Conservation (phyloP, 257 asterid species). For the Gynochthodes officinalis region DNA sequence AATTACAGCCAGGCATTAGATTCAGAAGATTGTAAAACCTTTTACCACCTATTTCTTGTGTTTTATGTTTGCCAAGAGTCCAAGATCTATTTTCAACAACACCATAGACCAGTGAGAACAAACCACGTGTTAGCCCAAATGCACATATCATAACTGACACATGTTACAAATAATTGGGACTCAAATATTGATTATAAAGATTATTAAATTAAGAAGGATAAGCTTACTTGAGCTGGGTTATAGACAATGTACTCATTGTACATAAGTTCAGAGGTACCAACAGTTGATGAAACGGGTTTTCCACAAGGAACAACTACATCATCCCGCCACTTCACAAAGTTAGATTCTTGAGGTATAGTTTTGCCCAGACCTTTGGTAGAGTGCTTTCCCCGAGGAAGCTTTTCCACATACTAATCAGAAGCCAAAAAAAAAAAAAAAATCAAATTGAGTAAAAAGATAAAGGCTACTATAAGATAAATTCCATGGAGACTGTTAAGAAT, state of each 20-base stretch:
- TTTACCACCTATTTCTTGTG: background rate
- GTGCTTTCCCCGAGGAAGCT: conserved; percentile 88
- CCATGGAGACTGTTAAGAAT: conserved; percentile 6
- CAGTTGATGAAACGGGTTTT: conserved; percentile 67
- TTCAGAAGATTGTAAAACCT: background rate
- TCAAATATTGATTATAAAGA: background rate
- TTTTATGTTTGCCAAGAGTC: background rate
- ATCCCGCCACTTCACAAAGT: conserved; percentile 70
- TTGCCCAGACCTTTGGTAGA: conserved; percentile 94
- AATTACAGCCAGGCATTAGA: background rate
- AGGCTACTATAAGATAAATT: background rate
- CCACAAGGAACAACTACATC: conserved; percentile 91
- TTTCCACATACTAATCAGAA: conserved; percentile 69
- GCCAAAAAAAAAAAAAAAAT: background rate
- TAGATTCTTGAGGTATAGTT: conserved; percentile 68
- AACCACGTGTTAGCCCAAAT: background rate
- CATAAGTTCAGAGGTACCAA: conserved; percentile 75
- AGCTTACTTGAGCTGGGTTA: conserved; percentile 76
- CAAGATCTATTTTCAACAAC: background rate
- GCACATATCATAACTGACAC: background rate
- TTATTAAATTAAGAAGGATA: background rate
- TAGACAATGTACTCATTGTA: conserved; percentile 94
- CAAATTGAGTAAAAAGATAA: conserved; percentile 1
- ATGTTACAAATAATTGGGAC: background rate
- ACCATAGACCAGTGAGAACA: background rate